These are phyloP conservation scores for Euphorbia celastroides DNA, from an alignment of 441 rosid species.

Conservation along the genomic window DNA sequence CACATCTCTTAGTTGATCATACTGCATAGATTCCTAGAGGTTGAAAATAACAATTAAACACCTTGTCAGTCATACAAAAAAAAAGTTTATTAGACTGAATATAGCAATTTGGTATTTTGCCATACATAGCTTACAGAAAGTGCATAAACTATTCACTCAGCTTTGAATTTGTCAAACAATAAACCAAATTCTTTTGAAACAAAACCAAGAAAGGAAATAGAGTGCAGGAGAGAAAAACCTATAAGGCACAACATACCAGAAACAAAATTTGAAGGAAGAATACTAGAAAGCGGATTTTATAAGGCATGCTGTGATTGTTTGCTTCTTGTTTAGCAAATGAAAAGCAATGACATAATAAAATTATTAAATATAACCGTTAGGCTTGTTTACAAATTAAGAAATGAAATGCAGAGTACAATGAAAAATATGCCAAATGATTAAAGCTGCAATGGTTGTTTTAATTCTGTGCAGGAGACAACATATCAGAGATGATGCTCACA, in stretches of 20 bases:
- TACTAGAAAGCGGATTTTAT: neutral
- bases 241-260: neutral
- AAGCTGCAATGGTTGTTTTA: neutral
- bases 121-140: neutral
- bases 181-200: neutral
- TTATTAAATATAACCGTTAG: neutral
- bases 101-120: neutral
- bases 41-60: constrained; percentile 18
- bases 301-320: neutral
- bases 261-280: neutral
- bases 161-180: neutral
- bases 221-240: neutral
- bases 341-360: neutral
- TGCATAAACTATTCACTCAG: neutral
- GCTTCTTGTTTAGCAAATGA: neutral
- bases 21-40: constrained; percentile 74
- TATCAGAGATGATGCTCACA: neutral
- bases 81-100: neutral
- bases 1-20: constrained; percentile 76
- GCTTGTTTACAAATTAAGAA: neutral
- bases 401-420: too few relatives aligned
- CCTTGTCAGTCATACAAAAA: neutral
- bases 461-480: neutral
- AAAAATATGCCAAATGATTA: neutral
- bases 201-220: neutral